Evolutionary conservation across 495 filamentous ascomycete genomes (phyloP).

Genomic region (Aspergillus diversus): DNA sequence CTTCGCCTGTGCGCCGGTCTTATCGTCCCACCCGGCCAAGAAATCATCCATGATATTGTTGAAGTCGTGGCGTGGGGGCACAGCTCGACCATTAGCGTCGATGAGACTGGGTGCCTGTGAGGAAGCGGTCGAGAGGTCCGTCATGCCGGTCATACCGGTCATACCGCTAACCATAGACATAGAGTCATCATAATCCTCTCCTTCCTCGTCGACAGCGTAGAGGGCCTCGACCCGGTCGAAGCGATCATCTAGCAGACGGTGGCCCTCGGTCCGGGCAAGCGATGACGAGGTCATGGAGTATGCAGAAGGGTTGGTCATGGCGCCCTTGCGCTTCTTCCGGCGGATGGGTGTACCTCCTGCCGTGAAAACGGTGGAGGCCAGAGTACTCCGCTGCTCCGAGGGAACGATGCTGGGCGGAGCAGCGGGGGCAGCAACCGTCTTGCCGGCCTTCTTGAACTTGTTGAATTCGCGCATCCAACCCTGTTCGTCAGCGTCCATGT

Average conservation of each 20-base stretch:
- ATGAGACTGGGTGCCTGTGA: slow-evolving; percentile 51
- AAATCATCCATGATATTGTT: slow-evolving; percentile 94
- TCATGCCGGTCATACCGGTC: slow-evolving; percentile 54
- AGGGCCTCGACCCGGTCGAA: slow-evolving; percentile 89
- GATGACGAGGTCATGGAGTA: slow-evolving; percentile 98
- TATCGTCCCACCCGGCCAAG: slow-evolving; percentile 62
- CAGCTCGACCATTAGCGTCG: slow-evolving; percentile 42
- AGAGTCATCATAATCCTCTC: slow-evolving; percentile 55
- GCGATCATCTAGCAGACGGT: slow-evolving; percentile 80
- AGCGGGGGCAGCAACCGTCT: slow-evolving; percentile 50
- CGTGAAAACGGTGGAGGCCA: slow-evolving; percentile 78
- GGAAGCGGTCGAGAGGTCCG: slow-evolving; percentile 49
- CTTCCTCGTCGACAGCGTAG: slow-evolving; percentile 77
- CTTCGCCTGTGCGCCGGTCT: slow-evolving; percentile 76
- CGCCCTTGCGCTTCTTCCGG: slow-evolving; percentile 88
- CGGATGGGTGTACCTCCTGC: slow-evolving; percentile 69
- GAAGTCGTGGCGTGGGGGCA: slow-evolving; percentile 71
- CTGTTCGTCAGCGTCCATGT: slow-evolving; percentile 56
- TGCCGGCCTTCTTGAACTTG: slow-evolving; percentile 79
- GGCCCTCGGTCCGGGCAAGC: slow-evolving; percentile 84
- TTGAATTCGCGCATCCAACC: slow-evolving; percentile 89
- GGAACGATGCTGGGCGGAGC: slow-evolving; percentile 47
- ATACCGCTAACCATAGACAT: slow-evolving; percentile 58
- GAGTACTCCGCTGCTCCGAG: slow-evolving; percentile 54
- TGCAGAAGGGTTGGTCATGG: slow-evolving; percentile 81